phyloP scores from a whole-genome alignment of 108 stramenopile genomes.

The Seminavis robusta region DNA sequence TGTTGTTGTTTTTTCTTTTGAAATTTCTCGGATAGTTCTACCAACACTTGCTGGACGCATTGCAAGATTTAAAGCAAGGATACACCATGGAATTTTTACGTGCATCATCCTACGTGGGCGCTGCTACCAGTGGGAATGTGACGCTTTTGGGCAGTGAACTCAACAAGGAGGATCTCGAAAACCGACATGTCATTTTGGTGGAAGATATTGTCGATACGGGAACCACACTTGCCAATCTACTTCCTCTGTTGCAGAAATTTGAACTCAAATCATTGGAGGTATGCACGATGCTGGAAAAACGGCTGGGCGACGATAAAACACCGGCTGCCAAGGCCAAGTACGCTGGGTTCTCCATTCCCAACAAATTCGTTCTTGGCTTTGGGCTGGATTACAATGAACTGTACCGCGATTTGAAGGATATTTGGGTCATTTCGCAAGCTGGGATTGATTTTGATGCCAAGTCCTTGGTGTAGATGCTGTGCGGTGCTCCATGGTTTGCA shows the following conservation, averaged over 20 bases:
- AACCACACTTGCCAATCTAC: constrained; percentile 39
- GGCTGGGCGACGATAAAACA: constrained; percentile 13
- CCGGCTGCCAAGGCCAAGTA: constrained; percentile 40
- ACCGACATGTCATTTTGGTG: constrained; percentile 46
- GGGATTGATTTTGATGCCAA: constrained; percentile 48
- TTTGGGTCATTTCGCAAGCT: constrained; percentile 51
- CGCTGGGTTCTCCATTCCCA: constrained; percentile 60
- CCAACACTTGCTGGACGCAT: constrained; percentile 38
- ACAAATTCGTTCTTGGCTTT: constrained; percentile 61
- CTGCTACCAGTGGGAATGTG: constrained; percentile 31
- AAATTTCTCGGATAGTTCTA: constrained; percentile 25
- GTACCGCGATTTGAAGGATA: constrained; percentile 54
- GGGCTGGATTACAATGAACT: constrained; percentile 69
- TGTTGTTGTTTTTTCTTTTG: not conserved
- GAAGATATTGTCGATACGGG: constrained; percentile 79
- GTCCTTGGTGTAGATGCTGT: no score
- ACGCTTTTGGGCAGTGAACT: constrained; percentile 30
- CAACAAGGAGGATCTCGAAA: constrained; percentile 23
- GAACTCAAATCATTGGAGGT: constrained; percentile 33
- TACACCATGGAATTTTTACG: constrained; percentile 56
- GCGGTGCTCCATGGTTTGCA: no score
- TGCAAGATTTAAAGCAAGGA: constrained; percentile 43
- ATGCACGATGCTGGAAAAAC: constrained; percentile 44
- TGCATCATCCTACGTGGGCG: constrained; percentile 47
- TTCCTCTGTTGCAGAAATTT: constrained; percentile 27